Base-by-base conservation (phyloP, 345 rosid species). In the Populus nigra region DNA sequence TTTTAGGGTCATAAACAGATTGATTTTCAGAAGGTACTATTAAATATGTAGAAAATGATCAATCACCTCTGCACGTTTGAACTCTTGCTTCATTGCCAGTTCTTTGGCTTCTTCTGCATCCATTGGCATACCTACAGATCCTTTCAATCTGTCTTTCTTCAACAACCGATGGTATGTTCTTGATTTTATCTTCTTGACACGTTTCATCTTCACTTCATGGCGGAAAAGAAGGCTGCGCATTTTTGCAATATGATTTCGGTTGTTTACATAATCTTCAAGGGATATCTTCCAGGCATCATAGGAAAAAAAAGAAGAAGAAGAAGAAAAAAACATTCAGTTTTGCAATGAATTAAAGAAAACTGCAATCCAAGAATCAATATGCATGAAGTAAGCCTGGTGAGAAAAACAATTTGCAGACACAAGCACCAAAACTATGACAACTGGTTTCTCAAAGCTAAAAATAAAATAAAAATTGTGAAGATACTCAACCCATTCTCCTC, bases 31-130 rank as follows among this genome's bases (percentile, higher is more conserved):
- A 22, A 27, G 43, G 49, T 18, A 5, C 18, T 75, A 2, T 35
- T 50, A 68, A 53, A 53, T 76, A 36, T 75, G 39, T 12, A n/a
- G n/a, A 67, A 23, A 23, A 20, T 31, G 16, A 41, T 69, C 55
- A 68, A 73, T 87, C 79, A 96, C 99, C 96, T 93, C 92, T 17
- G 95, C 97, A 65, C 98, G 89, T 81, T 84, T 85, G 75, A 73
- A 77, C 85, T 91, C 97, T 83, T 89, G 94, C 87, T 89, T 93
- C 83, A 82, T 85, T 65, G 94, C 94, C 75, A 78, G 89, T 79
- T 96, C 96, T 87, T 92, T 92, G 50, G 89, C 94, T 76, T 84
- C 89, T 88, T 93, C 97, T 47, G 96, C 93, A 84, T 93, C 94
- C 92, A 91, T 85, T 77, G 84, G 85, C 80, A 84, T 76, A 66